A percentile compares a stretch with the other conserved stretches of the same genome.
Conservation (phyloP, 2,329 filamentous ascomycete species). For the Colletotrichum magnum region DNA sequence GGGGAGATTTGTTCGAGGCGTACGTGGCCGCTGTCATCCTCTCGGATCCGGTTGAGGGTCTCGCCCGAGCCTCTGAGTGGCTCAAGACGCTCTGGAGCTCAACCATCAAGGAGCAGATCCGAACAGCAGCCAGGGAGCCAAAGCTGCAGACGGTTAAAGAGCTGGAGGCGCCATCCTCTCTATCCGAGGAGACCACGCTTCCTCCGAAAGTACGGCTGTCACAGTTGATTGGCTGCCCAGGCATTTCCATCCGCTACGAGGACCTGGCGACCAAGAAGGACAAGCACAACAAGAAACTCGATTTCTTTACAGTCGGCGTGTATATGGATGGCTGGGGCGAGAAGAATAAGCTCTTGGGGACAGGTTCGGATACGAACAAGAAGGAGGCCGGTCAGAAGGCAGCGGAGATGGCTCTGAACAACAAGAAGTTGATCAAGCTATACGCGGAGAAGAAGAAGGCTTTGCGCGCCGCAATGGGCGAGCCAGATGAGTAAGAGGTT, state of each 20-base stretch:
- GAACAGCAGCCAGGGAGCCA: constrained; percentile 31
- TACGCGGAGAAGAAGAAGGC: constrained; percentile 64
- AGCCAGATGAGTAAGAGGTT: background rate
- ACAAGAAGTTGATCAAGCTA: constrained; percentile 73
- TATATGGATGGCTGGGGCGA: constrained; percentile 80
- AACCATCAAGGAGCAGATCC: constrained; percentile 70
- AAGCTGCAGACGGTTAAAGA: constrained; percentile 37
- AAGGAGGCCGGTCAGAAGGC: constrained; percentile 78
- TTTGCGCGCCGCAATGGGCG: constrained; percentile 47
- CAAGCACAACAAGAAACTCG: constrained; percentile 67
- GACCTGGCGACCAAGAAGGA: constrained; percentile 65
- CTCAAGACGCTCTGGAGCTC: constrained; percentile 81
- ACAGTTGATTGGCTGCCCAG: constrained; percentile 67
- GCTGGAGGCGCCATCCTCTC: constrained; percentile 36
- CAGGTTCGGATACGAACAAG: constrained; percentile 76
- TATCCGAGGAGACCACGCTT: background rate
- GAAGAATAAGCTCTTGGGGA: constrained; percentile 71
- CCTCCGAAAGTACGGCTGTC: constrained; percentile 65
- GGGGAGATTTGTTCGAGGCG: constrained; percentile 91
- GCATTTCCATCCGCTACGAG: constrained; percentile 73
- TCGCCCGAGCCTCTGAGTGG: constrained; percentile 76
- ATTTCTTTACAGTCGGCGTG: constrained; percentile 73
- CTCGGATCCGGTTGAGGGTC: constrained; percentile 75
- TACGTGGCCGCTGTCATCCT: constrained; percentile 86
- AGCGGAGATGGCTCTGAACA: constrained; percentile 73